Base-by-base conservation (phyloP, 2,329 filamentous ascomycete genomes). In the Neofusicoccum kwambonambiense region DNA sequence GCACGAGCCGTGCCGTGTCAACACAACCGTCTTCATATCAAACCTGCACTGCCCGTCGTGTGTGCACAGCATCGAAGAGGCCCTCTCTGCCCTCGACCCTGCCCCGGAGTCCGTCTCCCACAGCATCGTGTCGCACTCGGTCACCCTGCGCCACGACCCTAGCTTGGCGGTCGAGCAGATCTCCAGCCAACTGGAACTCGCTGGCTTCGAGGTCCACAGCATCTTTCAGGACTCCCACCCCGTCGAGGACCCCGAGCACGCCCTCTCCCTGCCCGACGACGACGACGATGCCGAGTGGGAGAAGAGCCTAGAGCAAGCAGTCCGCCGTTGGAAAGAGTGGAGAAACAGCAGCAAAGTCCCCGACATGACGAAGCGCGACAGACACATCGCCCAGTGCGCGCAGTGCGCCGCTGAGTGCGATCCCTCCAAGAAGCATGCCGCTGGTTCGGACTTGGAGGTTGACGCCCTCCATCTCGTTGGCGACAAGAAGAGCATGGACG, bases 1-100 rank as follows among this genome's bases (percentile, higher is more conserved):
- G 17, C 61, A 52, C 50, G 34, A 44, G 13, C 67, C 51, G 63
- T 69, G 67, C 35, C 66, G 67, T 64, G 68, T 71, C 37, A 74
- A 70, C 17, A 89, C 86, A 1, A 88, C 86, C 39, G 87, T 89
- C 72, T 82, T 92, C 67, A 80, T 93, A 69, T 86, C 84, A 67
- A 92, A 93, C 75, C 82, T 93, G n/a, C 90, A 93, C 77, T 92
- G 90, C 78, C 87, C 89, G 13, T 90, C 89, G 66, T 93, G 90
- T 75, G 86, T 91, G 57, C 84, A 85, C 41, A 82, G 84, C 69
- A 91, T 93, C 72, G 82, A 87, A 71, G 79, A 83, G 62, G 82
- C 84, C 66, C 78, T 92, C 65, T 80, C 70, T 41, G 69, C 70
- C 6, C 75, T 85, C 74, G 65, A 81, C 72, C 78, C 84, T 73